Conservation (phyloP, 2,329 filamentous ascomycete genomes). For the Trichoderma asperellum region DNA sequence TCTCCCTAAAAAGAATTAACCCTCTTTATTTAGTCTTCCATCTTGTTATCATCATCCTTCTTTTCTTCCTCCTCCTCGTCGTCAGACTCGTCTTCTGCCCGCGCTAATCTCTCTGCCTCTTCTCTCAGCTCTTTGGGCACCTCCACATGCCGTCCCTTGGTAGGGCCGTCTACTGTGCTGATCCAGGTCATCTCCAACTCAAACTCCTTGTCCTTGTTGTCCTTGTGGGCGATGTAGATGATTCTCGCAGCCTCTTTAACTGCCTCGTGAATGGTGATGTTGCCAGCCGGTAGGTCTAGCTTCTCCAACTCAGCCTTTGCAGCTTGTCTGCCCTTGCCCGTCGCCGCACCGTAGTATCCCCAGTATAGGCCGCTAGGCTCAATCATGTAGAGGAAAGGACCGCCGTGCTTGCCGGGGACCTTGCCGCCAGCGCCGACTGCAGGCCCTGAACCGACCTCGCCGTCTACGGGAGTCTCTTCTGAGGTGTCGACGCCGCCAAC, state of each 20-base stretch:
- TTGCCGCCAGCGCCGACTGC: slow-evolving; percentile 82
- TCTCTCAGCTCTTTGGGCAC: slow-evolving; percentile 89
- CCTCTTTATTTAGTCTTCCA: slow-evolving; percentile 73
- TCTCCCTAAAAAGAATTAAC: slow-evolving; percentile 22
- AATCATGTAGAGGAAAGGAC: slow-evolving; percentile 97
- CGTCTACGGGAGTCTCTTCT: slow-evolving; percentile 81
- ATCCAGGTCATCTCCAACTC: slow-evolving; percentile 99
- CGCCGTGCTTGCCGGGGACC: slow-evolving; percentile 74
- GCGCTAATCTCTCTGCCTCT: slow-evolving; percentile 90
- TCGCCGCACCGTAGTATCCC: slow-evolving; percentile 98
- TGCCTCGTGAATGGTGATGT: slow-evolving; percentile 78
- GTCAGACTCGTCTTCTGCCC: slow-evolving; percentile 84
- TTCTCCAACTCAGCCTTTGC: slow-evolving; percentile 99
- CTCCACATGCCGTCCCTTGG: slow-evolving; percentile 89
- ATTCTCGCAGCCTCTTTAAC: slow-evolving; percentile 97
- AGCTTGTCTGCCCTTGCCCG: slow-evolving; percentile 93
- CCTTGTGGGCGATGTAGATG: slow-evolving; percentile 96
- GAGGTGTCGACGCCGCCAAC: slow-evolving; percentile 92
- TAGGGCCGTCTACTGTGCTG: slow-evolving; percentile 80
- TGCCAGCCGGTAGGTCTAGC: slow-evolving; percentile 79
- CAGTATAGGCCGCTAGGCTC: slow-evolving; percentile 97
- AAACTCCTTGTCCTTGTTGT: slow-evolving; percentile 99
- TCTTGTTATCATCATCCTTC: slow-evolving; percentile 75
- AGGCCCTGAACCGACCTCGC: slow-evolving; percentile 84
- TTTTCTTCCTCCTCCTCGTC: slow-evolving; percentile 76